phyloP scores from a whole-genome alignment of 2,329 filamentous ascomycete species.

The Exserohilum turcica region DNA sequence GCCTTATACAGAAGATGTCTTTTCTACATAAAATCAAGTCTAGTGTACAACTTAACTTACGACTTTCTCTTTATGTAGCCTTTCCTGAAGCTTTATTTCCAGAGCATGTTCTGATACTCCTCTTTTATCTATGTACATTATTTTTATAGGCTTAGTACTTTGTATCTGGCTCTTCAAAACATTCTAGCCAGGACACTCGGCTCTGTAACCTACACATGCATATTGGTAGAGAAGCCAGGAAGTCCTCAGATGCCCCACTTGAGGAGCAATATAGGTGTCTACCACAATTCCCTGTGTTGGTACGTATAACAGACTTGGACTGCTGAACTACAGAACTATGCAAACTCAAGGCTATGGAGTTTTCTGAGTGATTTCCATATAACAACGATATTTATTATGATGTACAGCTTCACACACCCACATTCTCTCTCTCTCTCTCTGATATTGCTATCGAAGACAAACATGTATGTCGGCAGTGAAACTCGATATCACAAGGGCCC shows the following conservation, averaged over 20 bases:
- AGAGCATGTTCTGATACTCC: too few species aligned
- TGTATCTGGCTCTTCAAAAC: conserved; percentile 17
- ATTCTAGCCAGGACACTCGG: conserved; percentile 1
- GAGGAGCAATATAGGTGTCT: conserved; percentile 5
- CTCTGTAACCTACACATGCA: conserved; percentile 16
- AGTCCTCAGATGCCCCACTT: conserved; percentile 21
- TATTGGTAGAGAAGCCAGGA: conserved; percentile 1
- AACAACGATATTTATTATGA: too few species aligned
- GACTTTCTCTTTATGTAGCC: too few species aligned
- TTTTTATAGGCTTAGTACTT: conserved; percentile 4
- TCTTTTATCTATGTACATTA: too few species aligned
- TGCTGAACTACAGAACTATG: too few species aligned
- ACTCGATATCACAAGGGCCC: conserved; percentile 9
- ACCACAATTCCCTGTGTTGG: background rate
- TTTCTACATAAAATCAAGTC: too few species aligned
- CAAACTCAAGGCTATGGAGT: background rate
- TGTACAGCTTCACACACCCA: too few species aligned
- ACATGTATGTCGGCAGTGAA: background rate
- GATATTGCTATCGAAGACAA: background rate
- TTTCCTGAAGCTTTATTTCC: too few species aligned
- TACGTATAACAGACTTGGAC: too few species aligned
- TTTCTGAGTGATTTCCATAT: background rate
- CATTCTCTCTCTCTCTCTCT: too few species aligned
- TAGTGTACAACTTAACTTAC: too few species aligned
- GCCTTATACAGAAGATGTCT: too few species aligned